These are phyloP conservation scores for Hyphochytrium catenoides DNA, from an alignment of 352 stramenopile genomes.

Conservation along the genomic window DNA sequence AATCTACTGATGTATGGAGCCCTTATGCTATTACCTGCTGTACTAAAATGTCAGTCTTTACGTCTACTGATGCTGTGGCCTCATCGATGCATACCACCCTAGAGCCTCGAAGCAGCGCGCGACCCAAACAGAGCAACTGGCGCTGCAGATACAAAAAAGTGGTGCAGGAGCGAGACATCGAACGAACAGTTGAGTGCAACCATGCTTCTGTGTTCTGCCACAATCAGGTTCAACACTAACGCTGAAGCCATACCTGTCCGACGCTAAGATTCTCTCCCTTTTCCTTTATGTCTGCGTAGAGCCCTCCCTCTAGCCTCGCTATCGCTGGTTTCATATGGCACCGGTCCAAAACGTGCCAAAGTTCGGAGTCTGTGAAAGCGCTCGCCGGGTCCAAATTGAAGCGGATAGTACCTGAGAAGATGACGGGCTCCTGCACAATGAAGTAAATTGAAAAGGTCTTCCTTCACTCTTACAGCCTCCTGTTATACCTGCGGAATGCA, in stretches of 20 bases:
- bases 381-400: slow-evolving; percentile 75
- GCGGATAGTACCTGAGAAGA: slow-evolving; percentile 70
- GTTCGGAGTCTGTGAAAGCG: slow-evolving; percentile 26
- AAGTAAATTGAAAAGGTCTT: slow-evolving; percentile 33
- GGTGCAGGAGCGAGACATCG: too few relatives aligned
- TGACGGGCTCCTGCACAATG: slow-evolving; percentile 52
- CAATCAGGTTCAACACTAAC: too few relatives aligned
- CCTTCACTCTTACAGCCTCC: too few relatives aligned
- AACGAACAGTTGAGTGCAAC: too few relatives aligned
- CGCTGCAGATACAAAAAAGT: too few relatives aligned
- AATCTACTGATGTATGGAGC: too few relatives aligned
- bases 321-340: slow-evolving; percentile 16
- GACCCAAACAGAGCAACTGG: slow-evolving; percentile 84
- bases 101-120: slow-evolving; percentile 63
- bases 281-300: slow-evolving; percentile 66
- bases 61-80: slow-evolving; percentile 72
- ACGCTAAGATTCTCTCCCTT: slow-evolving; percentile 80
- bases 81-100: slow-evolving; percentile 82
- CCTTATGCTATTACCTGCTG: slow-evolving; percentile 42
- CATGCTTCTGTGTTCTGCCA: too few relatives aligned
- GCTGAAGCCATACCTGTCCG: slow-evolving; percentile 23
- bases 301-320: slow-evolving; percentile 12
- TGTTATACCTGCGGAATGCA: slow-evolving; percentile 41
- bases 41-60: slow-evolving; percentile 52
- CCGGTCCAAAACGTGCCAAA: slow-evolving; percentile 19